A percentile compares a stretch with the other conserved stretches of the same genome.
Conservation (phyloP, 768 basidiomycete genomes). For the Paxillus ammoniavirescens region DNA sequence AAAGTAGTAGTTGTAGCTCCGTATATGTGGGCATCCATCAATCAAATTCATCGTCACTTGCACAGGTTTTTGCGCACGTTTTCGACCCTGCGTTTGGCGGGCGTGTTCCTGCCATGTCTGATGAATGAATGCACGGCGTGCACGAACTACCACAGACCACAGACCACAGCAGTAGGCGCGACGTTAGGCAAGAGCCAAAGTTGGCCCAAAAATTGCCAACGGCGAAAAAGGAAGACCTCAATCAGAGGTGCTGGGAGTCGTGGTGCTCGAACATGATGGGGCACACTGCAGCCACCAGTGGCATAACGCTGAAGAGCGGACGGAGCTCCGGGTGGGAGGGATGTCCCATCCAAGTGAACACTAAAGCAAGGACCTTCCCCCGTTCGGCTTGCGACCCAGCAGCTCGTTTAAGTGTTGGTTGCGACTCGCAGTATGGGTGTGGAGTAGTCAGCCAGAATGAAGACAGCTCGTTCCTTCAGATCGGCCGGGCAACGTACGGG, state of each 20-base stretch:
- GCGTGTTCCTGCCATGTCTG: conserved; percentile 6
- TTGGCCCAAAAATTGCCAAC: background rate
- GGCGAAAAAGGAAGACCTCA: conserved; percentile 6
- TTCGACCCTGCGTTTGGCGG: conserved; percentile 20
- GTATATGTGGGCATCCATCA: conserved; percentile 18
- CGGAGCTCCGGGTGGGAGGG: background rate
- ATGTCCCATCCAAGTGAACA: no score
- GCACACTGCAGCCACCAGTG: no score
- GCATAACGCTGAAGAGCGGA: background rate
- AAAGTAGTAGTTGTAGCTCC: conserved; percentile 17
- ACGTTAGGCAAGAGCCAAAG: background rate
- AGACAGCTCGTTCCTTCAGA: no score
- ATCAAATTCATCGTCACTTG: conserved; percentile 27
- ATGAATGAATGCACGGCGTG: conserved; percentile 19
- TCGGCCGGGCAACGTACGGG: conserved; percentile 1
- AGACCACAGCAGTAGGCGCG: background rate
- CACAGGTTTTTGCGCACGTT: conserved; percentile 12
- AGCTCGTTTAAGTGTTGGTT: no score
- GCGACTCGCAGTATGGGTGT: no score
- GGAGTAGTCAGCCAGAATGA: no score
- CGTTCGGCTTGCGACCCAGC: no score
- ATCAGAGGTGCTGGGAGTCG: conserved; percentile 7
- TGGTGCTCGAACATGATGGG: background rate
- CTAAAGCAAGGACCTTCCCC: no score
- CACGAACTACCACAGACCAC: background rate